A percentile compares a stretch with the other conserved stretches of the same genome.
Evolutionary conservation across 2,329 filamentous ascomycete genomes (phyloP).

Genomic region (Monilinia fructigena): DNA sequence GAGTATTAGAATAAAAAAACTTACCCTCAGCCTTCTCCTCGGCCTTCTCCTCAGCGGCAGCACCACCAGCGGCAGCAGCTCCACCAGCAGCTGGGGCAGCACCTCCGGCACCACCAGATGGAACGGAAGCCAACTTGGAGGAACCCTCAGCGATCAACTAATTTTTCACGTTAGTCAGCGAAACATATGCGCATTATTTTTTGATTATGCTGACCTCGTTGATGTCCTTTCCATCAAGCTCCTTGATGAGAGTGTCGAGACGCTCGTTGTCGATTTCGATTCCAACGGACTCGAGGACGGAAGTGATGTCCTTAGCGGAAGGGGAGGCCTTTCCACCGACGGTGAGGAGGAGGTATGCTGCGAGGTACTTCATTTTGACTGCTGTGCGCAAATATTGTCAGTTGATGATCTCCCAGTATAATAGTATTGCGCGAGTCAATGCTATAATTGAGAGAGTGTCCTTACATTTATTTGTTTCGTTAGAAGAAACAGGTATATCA

Average conservation of each 20-base stretch:
- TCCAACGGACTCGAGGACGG: constrained; percentile 87
- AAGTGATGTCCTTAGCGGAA: constrained; percentile 81
- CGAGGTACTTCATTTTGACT: constrained; percentile 98
- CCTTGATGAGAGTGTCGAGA: constrained; percentile 79
- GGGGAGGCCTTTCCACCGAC: constrained; percentile 91
- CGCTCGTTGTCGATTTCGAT: constrained; percentile 91
- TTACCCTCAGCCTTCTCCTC: constrained; percentile 80
- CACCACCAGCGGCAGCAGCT: constrained; percentile 64
- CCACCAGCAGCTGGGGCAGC: constrained; percentile 65
- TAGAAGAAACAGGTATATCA: constrained; percentile 82
- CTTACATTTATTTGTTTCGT: constrained; percentile 36
- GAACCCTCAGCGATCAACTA: constrained; percentile 90
- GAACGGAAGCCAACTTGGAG: constrained; percentile 94
- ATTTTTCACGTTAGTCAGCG: constrained; percentile 30
- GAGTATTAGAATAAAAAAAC: constrained; percentile 45
- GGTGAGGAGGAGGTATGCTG: constrained; percentile 95
- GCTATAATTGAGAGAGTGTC: constrained; percentile 3
- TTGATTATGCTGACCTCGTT: constrained; percentile 65
- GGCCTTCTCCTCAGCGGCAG: constrained; percentile 61
- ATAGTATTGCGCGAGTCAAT: background rate
- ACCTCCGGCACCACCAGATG: constrained; percentile 81
- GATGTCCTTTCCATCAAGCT: constrained; percentile 91
- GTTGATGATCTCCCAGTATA: constrained; percentile 12
- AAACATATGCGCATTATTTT: constrained; percentile 35
- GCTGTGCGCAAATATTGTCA: constrained; percentile 42